Conservation (phyloP, 1,284 basidiomycete genomes). For the Pascua sp. region DNA sequence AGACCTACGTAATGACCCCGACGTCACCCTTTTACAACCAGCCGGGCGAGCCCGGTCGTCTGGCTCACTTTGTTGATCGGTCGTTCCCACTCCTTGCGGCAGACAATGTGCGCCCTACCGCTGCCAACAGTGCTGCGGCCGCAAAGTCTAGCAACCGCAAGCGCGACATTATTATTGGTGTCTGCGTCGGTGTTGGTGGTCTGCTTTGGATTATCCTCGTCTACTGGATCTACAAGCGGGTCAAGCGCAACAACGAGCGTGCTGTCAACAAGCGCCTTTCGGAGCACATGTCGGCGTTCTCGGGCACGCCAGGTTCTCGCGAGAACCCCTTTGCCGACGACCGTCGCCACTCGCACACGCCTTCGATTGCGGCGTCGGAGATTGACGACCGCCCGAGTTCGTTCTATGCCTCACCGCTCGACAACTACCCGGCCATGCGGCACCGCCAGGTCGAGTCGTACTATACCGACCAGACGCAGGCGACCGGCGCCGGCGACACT, state of each 20-base stretch:
- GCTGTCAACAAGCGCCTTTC: conserved; percentile 48
- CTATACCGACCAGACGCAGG: conserved; percentile 12
- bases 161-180: conserved; percentile 49
- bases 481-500: conserved; percentile 11
- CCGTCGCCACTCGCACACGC: conserved; percentile 31
- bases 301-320: conserved; percentile 21
- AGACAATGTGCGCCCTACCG: background rate
- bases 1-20: conserved; percentile 29
- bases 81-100: conserved; percentile 43
- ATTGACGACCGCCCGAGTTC: conserved; percentile 49
- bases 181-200: conserved; percentile 48
- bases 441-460: conserved; percentile 24
- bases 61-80: conserved; percentile 48
- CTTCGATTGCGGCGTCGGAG: conserved; percentile 45
- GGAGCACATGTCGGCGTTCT: conserved; percentile 50
- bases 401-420: conserved; percentile 50
- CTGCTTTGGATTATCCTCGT: conserved; percentile 46
- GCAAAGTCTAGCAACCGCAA: conserved; percentile 23
- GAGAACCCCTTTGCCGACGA: conserved; percentile 24
- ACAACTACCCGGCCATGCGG: conserved; percentile 44
- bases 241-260: conserved; percentile 47
- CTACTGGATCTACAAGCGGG: conserved; percentile 49
- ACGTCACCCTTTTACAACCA: conserved; percentile 47
- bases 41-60: conserved; percentile 43
- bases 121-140: background rate